Percentiles rank a stretch among this genome's conserved stretches.
Conservation (phyloP, 345 rosid genomes). For the Noccaea caerulescens region DNA sequence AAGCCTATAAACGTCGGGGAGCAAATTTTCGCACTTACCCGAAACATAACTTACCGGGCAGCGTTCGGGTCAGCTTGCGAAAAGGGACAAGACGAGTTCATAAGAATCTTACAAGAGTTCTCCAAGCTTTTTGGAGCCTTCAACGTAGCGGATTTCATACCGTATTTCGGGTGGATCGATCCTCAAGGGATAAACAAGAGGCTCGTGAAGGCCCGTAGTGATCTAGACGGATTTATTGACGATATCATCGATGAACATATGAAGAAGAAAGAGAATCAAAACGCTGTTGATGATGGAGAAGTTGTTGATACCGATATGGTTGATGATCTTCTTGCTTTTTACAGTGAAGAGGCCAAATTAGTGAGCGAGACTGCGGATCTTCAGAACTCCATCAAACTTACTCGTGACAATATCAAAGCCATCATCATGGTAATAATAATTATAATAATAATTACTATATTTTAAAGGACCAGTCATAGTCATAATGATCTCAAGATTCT, state of each 20-base stretch:
- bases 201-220: conserved; percentile 63
- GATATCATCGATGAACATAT: conserved; percentile 79
- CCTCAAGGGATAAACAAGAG: conserved; percentile 74
- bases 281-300: conserved; percentile 41
- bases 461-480: background rate
- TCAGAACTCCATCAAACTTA: conserved; percentile 70
- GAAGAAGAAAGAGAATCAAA: conserved; percentile 44
- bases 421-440: conserved; percentile 75
- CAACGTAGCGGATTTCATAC: conserved; percentile 87
- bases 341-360: conserved; percentile 62
- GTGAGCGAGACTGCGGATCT: conserved; percentile 65
- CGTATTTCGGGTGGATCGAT: conserved; percentile 72
- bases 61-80: conserved; percentile 74
- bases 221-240: conserved; percentile 82
- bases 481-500: background rate
- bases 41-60: conserved; percentile 77
- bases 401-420: conserved; percentile 86
- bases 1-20: conserved; percentile 74
- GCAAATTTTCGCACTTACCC: conserved; percentile 68
- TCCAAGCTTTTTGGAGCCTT: conserved; percentile 97
- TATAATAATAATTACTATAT: conserved; percentile 26
- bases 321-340: conserved; percentile 83
- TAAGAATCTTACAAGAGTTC: conserved; percentile 85
- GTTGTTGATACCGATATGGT: conserved; percentile 72
- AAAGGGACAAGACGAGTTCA: conserved; percentile 78